Evolutionary conservation across 2,329 filamentous ascomycete genomes (phyloP), one percentile per base, ranked within the genome.

Genomic region (Fusarium veterinarium): DNA sequence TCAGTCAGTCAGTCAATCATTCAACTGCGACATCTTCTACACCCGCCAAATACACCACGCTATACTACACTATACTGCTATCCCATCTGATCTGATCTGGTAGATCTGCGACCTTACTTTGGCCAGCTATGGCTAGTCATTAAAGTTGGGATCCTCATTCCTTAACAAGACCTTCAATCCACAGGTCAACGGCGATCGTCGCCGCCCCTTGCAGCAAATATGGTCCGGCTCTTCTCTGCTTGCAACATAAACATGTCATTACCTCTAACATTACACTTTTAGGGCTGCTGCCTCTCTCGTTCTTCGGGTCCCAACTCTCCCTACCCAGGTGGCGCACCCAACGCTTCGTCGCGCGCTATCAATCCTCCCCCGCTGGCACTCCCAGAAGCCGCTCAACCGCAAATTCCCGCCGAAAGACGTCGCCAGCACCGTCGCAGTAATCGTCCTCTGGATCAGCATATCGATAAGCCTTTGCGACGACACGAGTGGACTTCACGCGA

Each of bases 381-480:
- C 73, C 73, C 78, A 57, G 80, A 80, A 51, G 73, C 75, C 62
- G 77, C 46, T 52, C 71, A 76, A 60, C 53, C 64, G 51, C 58
- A 66, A 62, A 44, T 75, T 46, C 64, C 78, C 69, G 72, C 73
- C 20, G 71, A 73, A 52, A 79, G 78, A 58, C 79, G 78, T 49
- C 81, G 80, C 28, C 80, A 79, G 53, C 83, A 80, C 46, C 78
- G 83, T 51, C 79, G 65, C 49, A 60, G 51, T 33, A 55, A 78
- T 42, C 81, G 80, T 30, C 85, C 87, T 6, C 84, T 91, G 10
- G 85, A 86, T 51, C 87, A 92, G 76, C 91, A 92, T 78, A 92
- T 92, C 78, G 93, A 94, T 77, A 88, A 89, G 74, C 91, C 92
- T 2, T 84, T 95, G 42, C 88, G 88, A 48, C 86, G 86, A 2